Base-by-base conservation (phyloP, 441 rosid genomes). In the Lepidium campestre region DNA sequence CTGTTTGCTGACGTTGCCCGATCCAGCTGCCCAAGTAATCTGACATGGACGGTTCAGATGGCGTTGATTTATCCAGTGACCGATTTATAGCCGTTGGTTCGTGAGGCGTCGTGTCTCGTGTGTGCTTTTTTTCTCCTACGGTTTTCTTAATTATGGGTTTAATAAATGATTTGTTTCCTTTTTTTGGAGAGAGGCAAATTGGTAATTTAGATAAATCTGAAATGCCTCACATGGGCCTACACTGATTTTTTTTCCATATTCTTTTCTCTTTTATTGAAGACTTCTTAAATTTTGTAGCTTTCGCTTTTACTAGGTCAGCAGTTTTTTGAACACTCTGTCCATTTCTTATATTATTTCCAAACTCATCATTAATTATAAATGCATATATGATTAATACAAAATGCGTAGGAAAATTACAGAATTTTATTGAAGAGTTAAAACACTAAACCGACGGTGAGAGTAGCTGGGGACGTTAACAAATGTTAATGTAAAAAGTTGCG, bases 1-100 rank as follows among this genome's bases (percentile, higher is more conserved):
- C 18, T 23, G 19, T 52, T 64, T 1, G 0, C 19, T 50, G 50
- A 39, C 25, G 50, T 55, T 39, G 50, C 69, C 69, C 69, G 50
- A 25, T 27, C 9, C 3, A 50, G 18, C 59, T 64, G 59, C 39
- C 69, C 69, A 31, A 15, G 50, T 11, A 52, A 50, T 27, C 60
- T 64, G 40, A 44, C 59, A 50, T 55, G 69, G 50, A 64, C 57
- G 69, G 69, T 14, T 64, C 50, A 64, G 60, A 64, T 64, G 7
- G 13, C 36, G 25, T 50, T 22, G 10, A 8, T 64, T 7, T 9
- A 57, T 37, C 20, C 34, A 39, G 17, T 22, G 62, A 57, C 47
- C 29, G 47, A 20, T 57, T 37, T 29, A 52, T 29, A 52, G 69
- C 69, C 69, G 69, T 64, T 64, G 47, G 50, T 64, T 49, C 49